Percentiles rank a stretch among this genome's conserved stretches.
Conservation (phyloP, 2,329 filamentous ascomycete genomes). For the Paraconiothyrium sp. region DNA sequence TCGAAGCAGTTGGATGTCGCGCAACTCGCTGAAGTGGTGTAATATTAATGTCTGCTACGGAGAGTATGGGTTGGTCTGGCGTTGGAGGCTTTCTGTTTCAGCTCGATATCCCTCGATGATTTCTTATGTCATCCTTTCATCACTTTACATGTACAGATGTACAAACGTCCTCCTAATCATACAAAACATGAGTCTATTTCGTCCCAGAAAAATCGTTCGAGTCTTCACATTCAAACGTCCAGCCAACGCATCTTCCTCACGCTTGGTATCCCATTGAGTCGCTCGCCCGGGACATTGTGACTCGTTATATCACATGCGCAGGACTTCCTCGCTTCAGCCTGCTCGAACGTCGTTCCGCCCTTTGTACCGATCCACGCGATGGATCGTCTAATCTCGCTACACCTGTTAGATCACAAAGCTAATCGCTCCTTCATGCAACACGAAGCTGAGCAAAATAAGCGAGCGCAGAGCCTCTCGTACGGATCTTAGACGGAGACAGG, state of each 20-base stretch:
- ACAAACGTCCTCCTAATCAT: constrained; percentile 32
- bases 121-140: constrained; percentile 1
- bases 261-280: background rate
- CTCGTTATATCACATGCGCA: too few species aligned
- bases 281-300: too few species aligned
- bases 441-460: background rate
- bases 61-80: background rate
- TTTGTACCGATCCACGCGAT: background rate
- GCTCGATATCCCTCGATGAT: constrained; percentile 12
- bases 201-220: background rate
- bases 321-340: background rate
- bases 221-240: background rate
- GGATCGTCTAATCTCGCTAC: constrained; percentile 1
- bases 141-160: background rate
- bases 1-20: background rate
- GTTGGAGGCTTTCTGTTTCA: constrained; percentile 7
- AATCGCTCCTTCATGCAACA: background rate
- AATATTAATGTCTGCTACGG: background rate
- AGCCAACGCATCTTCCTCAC: background rate
- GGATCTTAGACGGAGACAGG: background rate
- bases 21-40: background rate
- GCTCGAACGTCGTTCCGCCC: background rate
- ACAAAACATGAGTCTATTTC: background rate
- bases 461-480: background rate
- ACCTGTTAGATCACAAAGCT: background rate